Conservation (phyloP, 306 rosid genomes). For the Quercus dentata region DNA sequence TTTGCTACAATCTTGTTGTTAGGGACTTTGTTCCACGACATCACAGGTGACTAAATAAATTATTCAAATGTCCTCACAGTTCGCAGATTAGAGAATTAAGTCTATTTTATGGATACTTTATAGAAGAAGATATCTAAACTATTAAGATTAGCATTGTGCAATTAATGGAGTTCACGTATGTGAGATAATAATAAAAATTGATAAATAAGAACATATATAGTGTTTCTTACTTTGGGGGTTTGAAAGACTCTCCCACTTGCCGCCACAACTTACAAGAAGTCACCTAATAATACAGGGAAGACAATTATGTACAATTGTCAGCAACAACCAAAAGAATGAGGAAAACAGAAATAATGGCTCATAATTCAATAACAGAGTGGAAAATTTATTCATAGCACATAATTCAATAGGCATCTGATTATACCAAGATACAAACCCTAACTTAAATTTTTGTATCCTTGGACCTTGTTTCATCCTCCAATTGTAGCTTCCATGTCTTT, state of each 20-base stretch:
- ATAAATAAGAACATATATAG: background rate
- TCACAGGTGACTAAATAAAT: background rate
- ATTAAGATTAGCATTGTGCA: background rate
- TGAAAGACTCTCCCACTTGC: slow-evolving; percentile 98
- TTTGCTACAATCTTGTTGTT: background rate
- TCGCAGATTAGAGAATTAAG: background rate
- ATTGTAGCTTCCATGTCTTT: background rate
- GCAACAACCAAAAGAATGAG: slow-evolving; percentile 20
- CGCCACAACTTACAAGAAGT: slow-evolving; percentile 96
- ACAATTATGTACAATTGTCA: slow-evolving; percentile 22
- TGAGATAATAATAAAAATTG: background rate
- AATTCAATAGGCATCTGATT: background rate
- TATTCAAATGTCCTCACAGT: background rate
- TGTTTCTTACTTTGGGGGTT: slow-evolving; percentile 89
- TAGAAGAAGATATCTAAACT: background rate
- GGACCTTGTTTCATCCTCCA: background rate
- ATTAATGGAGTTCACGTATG: background rate
- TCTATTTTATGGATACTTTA: background rate
- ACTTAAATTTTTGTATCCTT: background rate
- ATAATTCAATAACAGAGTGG: background rate
- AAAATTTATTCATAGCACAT: background rate
- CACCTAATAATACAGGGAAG: slow-evolving; percentile 55
- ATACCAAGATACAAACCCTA: background rate
- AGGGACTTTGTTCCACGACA: background rate
- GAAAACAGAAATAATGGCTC: slow-evolving; percentile 10